Base-by-base conservation (phyloP, 495 filamentous ascomycete genomes). In the Trichoderma gamsii region DNA sequence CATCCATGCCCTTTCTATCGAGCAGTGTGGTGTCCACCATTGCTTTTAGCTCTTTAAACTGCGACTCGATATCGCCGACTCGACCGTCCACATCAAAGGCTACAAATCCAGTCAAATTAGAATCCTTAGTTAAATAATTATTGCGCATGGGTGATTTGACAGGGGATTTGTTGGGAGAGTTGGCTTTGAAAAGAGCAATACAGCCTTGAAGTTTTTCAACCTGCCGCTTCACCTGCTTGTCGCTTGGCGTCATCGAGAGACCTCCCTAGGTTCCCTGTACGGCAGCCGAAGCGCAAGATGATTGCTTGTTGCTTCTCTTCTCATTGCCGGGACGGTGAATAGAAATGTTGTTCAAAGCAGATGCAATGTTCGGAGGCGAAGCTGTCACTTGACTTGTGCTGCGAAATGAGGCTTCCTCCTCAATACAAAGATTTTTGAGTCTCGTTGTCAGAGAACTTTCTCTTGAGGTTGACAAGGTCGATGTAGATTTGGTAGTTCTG, bases 21-120 rank as follows among this genome's bases (percentile, higher is more conserved):
- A 84, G 83, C 6, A 84, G 82, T 11, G 87, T 84, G 15, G 81
- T 77, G 32, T 83, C 85, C 72, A 96, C 79, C n/a, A 84, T 83
- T 52, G 86, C 78, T 69, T 86, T 84, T 59, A 96, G 77, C 4
- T 77, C 72, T 23, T 81, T 78, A 70, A 88, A 87, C 69, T 91
- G 77, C 3, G 79, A 77, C 68, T 92, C 88, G 75, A 95, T 85
- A 35, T 83, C 78, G 67, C 86, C 84, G 69, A 94, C 82, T 63
- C 85, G 82, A 69, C 80, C 80, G 65, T 90, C 86, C 67, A 87
- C 85, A 76, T 96, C 90, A 84, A 87, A 93, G 67, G 85, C 90
- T 87, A 82, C 76, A 73, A 77, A 84, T 67, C 76, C 80, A 68
- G 72, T 77, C 70, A 83, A 74, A 78, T 87, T 86, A 81, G 91